These are phyloP conservation scores for Keithomyces neogunnii DNA, from an alignment of 2,329 filamentous ascomycete species.

Conservation along the genomic window DNA sequence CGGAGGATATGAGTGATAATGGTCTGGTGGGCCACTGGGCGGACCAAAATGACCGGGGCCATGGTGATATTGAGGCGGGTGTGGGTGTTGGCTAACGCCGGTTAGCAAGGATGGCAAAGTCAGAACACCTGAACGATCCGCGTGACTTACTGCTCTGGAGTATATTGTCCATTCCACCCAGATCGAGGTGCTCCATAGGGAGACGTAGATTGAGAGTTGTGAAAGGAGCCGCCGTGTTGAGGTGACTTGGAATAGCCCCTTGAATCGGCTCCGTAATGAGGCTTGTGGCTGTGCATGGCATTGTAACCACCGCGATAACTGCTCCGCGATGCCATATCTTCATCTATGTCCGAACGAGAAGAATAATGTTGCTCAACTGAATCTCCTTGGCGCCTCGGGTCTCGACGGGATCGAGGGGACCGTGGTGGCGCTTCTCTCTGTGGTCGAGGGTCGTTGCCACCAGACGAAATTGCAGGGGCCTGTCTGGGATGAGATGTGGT, in stretches of 20 bases:
- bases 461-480: constrained; percentile 9
- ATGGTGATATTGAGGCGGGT: constrained; percentile 52
- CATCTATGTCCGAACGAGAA: constrained; percentile 41
- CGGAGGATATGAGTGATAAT: constrained; percentile 40
- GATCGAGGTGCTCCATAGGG: constrained; percentile 31
- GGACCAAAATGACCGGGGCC: constrained; percentile 38
- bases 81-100: constrained; percentile 38
- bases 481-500: constrained; percentile 16
- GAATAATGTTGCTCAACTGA: constrained; percentile 26
- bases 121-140: neutral
- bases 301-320: constrained; percentile 34
- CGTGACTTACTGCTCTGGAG: constrained; percentile 31
- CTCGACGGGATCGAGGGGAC: constrained; percentile 19
- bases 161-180: constrained; percentile 29
- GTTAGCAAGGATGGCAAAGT: constrained; percentile 6
- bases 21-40: constrained; percentile 42
- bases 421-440: constrained; percentile 12
- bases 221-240: constrained; percentile 34
- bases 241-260: constrained; percentile 32
- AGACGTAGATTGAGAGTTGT: constrained; percentile 36
- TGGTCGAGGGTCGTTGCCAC: neutral
- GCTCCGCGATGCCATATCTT: constrained; percentile 38
- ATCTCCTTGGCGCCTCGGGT: constrained; percentile 20
- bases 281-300: constrained; percentile 26
- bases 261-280: constrained; percentile 28